Evolutionary conservation across 1,284 basidiomycete species (phyloP).

Genomic region (Jaminaea rosea): DNA sequence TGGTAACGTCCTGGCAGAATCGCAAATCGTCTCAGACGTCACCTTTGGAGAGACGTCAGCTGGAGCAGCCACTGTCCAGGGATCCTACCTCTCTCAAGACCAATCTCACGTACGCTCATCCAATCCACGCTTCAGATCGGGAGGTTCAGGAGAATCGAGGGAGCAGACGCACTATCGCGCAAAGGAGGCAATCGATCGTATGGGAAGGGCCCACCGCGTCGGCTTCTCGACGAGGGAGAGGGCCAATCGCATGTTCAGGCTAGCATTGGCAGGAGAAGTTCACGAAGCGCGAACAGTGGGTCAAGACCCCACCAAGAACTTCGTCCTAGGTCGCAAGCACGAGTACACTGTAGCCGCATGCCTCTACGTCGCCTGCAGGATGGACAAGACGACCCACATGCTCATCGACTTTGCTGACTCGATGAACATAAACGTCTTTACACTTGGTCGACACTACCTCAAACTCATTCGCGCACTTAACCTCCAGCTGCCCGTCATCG

Average conservation of each 20-base stretch:
- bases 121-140: constrained; percentile 28
- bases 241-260: constrained; percentile 79
- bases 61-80: constrained; percentile 90
- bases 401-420: constrained; percentile 78
- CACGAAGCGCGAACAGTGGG: constrained; percentile 5
- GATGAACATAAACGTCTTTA: constrained; percentile 77
- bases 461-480: constrained; percentile 84
- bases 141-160: constrained; percentile 49
- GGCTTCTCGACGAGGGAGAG: constrained; percentile 70
- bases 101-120: constrained; percentile 47
- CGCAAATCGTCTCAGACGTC: constrained; percentile 84
- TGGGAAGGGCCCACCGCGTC: constrained; percentile 51
- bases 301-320: constrained; percentile 38
- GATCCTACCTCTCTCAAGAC: constrained; percentile 83
- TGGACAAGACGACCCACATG: constrained; percentile 86
- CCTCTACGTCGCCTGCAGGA: constrained; percentile 84
- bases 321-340: constrained; percentile 64
- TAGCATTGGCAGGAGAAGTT: constrained; percentile 87
- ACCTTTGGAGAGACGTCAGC: constrained; percentile 85
- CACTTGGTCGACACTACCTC: constrained; percentile 89
- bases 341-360: constrained; percentile 91
- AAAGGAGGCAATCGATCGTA: constrained; percentile 2
- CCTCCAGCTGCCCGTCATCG: constrained; percentile 74
- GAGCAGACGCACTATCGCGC: constrained; percentile 63
- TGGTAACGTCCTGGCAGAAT: constrained; percentile 72